Base-by-base conservation (phyloP, 257 asterid species). In the Voacanga thouarsii region DNA sequence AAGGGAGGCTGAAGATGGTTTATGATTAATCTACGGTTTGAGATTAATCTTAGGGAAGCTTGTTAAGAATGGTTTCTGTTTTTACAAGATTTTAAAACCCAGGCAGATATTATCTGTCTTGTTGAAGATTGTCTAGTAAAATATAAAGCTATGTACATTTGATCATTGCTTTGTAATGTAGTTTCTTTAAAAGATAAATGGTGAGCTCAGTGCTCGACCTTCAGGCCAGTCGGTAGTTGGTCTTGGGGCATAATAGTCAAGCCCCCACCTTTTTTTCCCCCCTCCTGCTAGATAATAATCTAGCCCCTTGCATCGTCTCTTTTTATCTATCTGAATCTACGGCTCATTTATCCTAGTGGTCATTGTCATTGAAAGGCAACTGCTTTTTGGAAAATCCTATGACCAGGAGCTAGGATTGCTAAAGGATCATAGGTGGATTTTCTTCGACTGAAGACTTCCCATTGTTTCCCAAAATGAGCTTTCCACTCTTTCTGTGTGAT, bases 401-500 rank as follows among this genome's bases (percentile, higher is more conserved):
- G 99, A 18, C 98, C 99, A 4, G 99, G 98, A 84, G 98, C 96
- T 82, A 95, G 86, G 83, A 95, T 91, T 33, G 93, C 96, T 63
- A 93, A 80, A 55, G 99, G 98, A 49, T 96, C 99, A 63, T 96
- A 93, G 73, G 80, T 79, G 77, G 83, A 77, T 83, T 96, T 96
- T 84, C 96, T 90, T 82, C 79, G 71, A 39, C 75, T 77, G 82
- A 93, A 96, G 60, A 67, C 86, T 78, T 92, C 92, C 99, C 99
- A 96, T 26, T 82, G 81, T 44, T 78, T 41, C 28, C 98, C 99
- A 60, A 93, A 96, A 81, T 96, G 99, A 72, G 86, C 79, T 86
- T 82, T 90, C 99, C 99, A 96, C 68, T 93, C 97, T 81, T 90
- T 94, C 79, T 75, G 85, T 75, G 89, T 87, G 51, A 49, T 87